A percentile compares a stretch with the other conserved stretches of the same genome.
These are phyloP conservation scores for Paratinospora sagittata DNA, from an alignment of 164 flowering plant species.

Conservation along the genomic window DNA sequence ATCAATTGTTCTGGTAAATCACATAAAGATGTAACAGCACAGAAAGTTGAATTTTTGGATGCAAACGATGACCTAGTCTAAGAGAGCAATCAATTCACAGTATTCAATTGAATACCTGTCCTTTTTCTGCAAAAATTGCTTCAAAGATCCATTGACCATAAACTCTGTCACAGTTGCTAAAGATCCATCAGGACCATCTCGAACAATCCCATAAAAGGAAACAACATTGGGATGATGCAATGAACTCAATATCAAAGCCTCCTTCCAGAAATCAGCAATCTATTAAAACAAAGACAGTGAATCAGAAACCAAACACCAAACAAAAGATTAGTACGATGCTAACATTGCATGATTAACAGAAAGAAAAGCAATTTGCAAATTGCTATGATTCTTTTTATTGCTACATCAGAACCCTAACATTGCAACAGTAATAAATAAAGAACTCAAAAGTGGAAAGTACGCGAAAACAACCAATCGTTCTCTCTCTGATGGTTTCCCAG, in stretches of 20 bases:
- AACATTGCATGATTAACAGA: neutral
- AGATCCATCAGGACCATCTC: conserved; percentile 97
- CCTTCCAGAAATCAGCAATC: conserved; percentile 99
- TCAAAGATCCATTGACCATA: conserved; percentile 95
- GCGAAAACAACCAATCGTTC: conserved; percentile 70
- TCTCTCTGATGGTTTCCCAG: conserved; percentile 94
- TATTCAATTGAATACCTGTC: conserved; percentile 57
- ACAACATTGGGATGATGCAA: conserved; percentile 99
- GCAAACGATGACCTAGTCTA: neutral
- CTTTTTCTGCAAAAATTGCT: conserved; percentile 90
- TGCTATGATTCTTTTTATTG: no score
- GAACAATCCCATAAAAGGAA: conserved; percentile 95
- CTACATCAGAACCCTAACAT: no score
- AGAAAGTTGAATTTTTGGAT: neutral
- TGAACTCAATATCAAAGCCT: conserved; percentile 85
- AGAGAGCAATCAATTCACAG: neutral
- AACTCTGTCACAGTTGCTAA: conserved; percentile 97
- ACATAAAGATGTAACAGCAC: neutral
- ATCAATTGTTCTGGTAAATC: conserved; percentile 76
- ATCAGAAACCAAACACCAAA: neutral
- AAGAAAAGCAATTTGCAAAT: neutral
- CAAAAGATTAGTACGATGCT: neutral
- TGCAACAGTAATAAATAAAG: neutral
- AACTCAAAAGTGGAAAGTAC: conserved; percentile 3
- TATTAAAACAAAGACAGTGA: conserved; percentile 17